Evolutionary conservation across 768 basidiomycete genomes (phyloP).

Genomic region (Collybia sordida): DNA sequence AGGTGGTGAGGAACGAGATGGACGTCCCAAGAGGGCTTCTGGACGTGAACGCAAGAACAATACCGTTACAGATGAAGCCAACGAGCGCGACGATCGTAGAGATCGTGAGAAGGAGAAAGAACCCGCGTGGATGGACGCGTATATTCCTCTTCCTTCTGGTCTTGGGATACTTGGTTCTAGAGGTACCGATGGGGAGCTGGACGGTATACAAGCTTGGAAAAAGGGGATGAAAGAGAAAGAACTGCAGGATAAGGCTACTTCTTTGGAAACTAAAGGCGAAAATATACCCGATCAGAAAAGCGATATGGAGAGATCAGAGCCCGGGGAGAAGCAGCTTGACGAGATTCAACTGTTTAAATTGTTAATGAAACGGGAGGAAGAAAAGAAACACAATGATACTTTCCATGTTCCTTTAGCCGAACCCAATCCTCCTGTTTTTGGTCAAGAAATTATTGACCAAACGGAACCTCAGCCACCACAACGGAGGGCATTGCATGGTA

Average conservation of each 20-base stretch:
- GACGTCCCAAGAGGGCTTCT: slow-evolving; percentile 54
- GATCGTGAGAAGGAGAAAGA: slow-evolving; percentile 78
- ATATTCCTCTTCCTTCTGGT: slow-evolving; percentile 59
- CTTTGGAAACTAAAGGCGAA: slow-evolving; percentile 1
- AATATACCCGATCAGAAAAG: slow-evolving; percentile 9
- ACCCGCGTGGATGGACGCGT: slow-evolving; percentile 92
- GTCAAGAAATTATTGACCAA: background rate
- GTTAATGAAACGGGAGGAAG: slow-evolving; percentile 79
- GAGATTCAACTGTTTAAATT: slow-evolving; percentile 84
- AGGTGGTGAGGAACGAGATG: slow-evolving; percentile 67
- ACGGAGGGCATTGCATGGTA: background rate
- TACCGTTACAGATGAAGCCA: slow-evolving; percentile 36
- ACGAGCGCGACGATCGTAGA: slow-evolving; percentile 36
- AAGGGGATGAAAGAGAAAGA: slow-evolving; percentile 80
- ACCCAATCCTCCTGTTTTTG: background rate
- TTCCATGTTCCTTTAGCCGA: slow-evolving; percentile 1
- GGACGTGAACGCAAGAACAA: slow-evolving; percentile 59
- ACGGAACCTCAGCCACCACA: background rate
- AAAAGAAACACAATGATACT: slow-evolving; percentile 33
- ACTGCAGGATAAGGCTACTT: slow-evolving; percentile 47
- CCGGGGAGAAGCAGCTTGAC: slow-evolving; percentile 51
- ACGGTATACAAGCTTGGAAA: slow-evolving; percentile 88
- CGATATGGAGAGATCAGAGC: slow-evolving; percentile 15
- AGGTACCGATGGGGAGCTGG: slow-evolving; percentile 63
- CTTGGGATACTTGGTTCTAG: slow-evolving; percentile 67